Evolutionary conservation across 345 rosid species (phyloP).

Genomic region (Eutrema heterophyllum): DNA sequence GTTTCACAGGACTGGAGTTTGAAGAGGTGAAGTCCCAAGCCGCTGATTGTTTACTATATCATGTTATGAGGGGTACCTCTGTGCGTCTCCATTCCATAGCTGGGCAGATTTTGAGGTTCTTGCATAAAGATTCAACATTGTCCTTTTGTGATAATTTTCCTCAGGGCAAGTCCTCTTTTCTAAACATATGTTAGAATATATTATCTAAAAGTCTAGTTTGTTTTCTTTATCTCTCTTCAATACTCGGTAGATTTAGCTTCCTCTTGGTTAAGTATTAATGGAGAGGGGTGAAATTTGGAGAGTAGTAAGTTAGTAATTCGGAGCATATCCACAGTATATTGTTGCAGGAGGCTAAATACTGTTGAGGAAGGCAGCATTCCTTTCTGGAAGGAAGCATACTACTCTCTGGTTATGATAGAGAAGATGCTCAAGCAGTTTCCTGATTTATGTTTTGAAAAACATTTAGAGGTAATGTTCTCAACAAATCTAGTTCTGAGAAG

Average conservation of each 20-base stretch:
- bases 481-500: neutral
- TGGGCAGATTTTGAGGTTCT: conserved; percentile 37
- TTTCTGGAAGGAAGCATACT: conserved; percentile 76
- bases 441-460: conserved; percentile 31
- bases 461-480: conserved; percentile 49
- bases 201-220: neutral
- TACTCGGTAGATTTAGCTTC: too few species aligned
- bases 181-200: neutral
- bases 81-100: conserved; percentile 65
- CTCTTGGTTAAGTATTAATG: too few species aligned
- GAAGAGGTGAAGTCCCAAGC: conserved; percentile 1
- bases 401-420: conserved; percentile 76
- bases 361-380: conserved; percentile 39
- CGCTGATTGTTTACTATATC: conserved; percentile 24
- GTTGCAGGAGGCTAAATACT: conserved; percentile 35
- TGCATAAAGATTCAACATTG: conserved; percentile 43
- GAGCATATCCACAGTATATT: conserved; percentile 33
- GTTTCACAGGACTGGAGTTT: conserved; percentile 1
- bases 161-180: conserved; percentile 42
- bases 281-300: too few species aligned
- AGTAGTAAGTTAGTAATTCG: too few species aligned
- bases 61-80: conserved; percentile 55
- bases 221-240: neutral
- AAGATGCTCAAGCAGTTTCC: conserved; percentile 57
- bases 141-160: conserved; percentile 41